Evolutionary conservation across 2,329 filamentous ascomycete genomes (phyloP), one percentile per base, ranked within the genome.

Genomic region (Fusarium buxicola): DNA sequence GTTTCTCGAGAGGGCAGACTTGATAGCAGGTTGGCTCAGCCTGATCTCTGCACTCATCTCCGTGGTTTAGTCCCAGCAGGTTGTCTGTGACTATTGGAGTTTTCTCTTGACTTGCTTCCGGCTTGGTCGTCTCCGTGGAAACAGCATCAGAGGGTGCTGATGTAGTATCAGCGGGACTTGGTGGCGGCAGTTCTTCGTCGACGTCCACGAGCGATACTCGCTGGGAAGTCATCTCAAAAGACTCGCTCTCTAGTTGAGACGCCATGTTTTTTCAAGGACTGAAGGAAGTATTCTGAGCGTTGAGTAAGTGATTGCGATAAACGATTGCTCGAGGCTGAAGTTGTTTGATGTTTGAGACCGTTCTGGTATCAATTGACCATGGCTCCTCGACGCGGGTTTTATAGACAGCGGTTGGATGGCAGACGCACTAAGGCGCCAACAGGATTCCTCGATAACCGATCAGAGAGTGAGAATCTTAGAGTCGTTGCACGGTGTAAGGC

Each of bases 1-100:
- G 56, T 12, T 15, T 64, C 12, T 65, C 32, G 8, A 64, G 21
- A 3, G 61, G 51, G 12, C 32, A 34, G 6, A 15, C 8, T 15
- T 18, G 15, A 1, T 27, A 12, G 1, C 12, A 7, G 7, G 58
- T 12, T 1, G 15, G 6, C 4, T 6, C 13, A 2, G 13, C 6
- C 15, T 32, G 44, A 2, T 27, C 32, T 24, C 13, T 10, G 21
- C 4, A 32, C 11, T 49, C 12, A 0, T 8, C 21, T 10, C 12
- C n/a, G 12, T 10, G 8, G 15, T 9, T 15, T 8, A 9, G 21
- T 28, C 15, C 15, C 3, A 35, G 7, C 1, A 30, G 34, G 1
- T 15, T 32, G 13, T 39, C 39, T 2, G 12, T 16, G 4, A 9
- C 24, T 1, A 43, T 25, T 28, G 15, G 51, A 13, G 13, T 4